Percentiles rank a stretch among this genome's conserved stretches.
Evolutionary conservation across 169 alveolate genomes (phyloP).

Genomic region (Plasmodium malariae): DNA sequence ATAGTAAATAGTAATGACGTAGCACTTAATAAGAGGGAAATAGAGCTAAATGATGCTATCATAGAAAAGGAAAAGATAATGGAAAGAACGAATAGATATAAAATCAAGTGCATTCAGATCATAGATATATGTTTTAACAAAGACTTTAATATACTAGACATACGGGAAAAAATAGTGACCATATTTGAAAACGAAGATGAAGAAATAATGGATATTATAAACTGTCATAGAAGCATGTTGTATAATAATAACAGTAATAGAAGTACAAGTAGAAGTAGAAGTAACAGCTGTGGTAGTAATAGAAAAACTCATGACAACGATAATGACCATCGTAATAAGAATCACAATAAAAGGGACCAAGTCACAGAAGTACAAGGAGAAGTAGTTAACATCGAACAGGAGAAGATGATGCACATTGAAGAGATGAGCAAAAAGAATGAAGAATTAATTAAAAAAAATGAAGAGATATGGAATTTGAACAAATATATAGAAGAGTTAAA

Average conservation of each 20-base stretch:
- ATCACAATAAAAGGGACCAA: neutral
- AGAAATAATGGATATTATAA: constrained; percentile 50
- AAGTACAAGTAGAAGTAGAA: neutral
- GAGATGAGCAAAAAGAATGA: constrained; percentile 76
- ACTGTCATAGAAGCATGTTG: constrained; percentile 46
- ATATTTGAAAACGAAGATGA: constrained; percentile 71
- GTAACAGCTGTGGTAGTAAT: neutral
- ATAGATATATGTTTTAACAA: constrained; percentile 74
- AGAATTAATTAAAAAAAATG: constrained; percentile 64
- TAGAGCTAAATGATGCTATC: constrained; percentile 34
- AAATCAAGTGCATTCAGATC: constrained; percentile 67
- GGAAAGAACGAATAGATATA: constrained; percentile 40
- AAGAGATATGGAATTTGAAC: constrained; percentile 71
- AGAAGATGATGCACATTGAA: constrained; percentile 55
- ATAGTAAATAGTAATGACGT: constrained; percentile 33
- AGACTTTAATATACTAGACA: constrained; percentile 60
- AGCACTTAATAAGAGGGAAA: constrained; percentile 46
- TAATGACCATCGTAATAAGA: neutral
- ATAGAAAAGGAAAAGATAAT: constrained; percentile 48
- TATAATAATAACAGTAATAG: constrained; percentile 21
- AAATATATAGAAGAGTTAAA: constrained; percentile 67
- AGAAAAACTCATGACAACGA: neutral
- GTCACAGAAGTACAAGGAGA: constrained; percentile 13
- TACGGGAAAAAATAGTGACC: constrained; percentile 42
- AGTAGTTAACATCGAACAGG: constrained; percentile 12